Evolutionary conservation across 768 basidiomycete species (phyloP).

Genomic region (Leccinum uliginosum): DNA sequence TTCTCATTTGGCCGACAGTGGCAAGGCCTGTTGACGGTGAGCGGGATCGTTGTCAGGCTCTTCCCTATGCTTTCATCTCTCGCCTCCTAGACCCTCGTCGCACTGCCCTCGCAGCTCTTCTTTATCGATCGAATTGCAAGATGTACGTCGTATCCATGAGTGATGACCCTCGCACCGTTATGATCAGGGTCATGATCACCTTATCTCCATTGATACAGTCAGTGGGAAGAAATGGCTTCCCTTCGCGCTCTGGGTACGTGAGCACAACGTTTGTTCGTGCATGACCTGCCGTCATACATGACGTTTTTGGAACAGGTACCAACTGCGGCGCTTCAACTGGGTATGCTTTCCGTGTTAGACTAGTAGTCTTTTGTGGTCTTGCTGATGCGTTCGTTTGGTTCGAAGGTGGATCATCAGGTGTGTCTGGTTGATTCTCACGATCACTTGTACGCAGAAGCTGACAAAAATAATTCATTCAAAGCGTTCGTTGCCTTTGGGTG

Average conservation of each 20-base stretch:
- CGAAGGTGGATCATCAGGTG: conserved; percentile 11
- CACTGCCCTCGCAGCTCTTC: conserved; percentile 17
- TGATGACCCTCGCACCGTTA: neutral
- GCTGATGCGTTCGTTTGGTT: neutral
- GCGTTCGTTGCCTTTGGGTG: conserved; percentile 14
- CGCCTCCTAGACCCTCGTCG: conserved; percentile 6
- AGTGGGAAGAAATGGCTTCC: conserved; percentile 10
- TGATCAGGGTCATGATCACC: neutral
- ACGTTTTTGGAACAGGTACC: conserved; percentile 12
- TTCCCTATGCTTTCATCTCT: neutral
- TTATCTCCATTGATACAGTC: conserved; percentile 4
- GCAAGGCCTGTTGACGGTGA: conserved; percentile 20
- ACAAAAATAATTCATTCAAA: conserved; percentile 5
- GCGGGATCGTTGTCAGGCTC: neutral
- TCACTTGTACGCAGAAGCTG: neutral
- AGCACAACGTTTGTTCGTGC: neutral
- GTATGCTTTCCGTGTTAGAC: conserved; percentile 5
- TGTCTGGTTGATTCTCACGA: neutral
- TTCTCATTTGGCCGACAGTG: conserved; percentile 8
- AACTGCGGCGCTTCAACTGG: conserved; percentile 13
- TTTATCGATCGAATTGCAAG: conserved; percentile 17
- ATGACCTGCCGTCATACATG: neutral
- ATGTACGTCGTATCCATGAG: conserved; percentile 8
- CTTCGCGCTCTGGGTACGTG: conserved; percentile 15
- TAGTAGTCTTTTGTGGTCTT: neutral